Conservation (phyloP, 78 protist genomes). For the Dictyostelium discoideum region dicty_2.7 NC_007088.5:4452501-4453000, state of each 20-base stretch:
- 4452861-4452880: no score
- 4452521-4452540: neutral
- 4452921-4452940: conserved; percentile 58
- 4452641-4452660: conserved; percentile 55
- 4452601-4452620: neutral
- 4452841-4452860: neutral
- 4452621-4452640: conserved; percentile 19
- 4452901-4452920: conserved; percentile 67
- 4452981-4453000: conserved; percentile 61
- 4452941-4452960: conserved; percentile 44
- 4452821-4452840: neutral
- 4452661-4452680: conserved; percentile 52
- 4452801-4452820: neutral
- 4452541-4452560: neutral
- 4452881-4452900: neutral
- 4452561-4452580: neutral
- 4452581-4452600: neutral
- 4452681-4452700: conserved; percentile 66
- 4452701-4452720: conserved; percentile 25
- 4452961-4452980: conserved; percentile 54
- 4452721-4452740: neutral
- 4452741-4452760: neutral
- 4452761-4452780: conserved; percentile 54
- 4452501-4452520: neutral
- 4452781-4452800: conserved; percentile 6